These are phyloP conservation scores for Boletus coccyginus DNA, from an alignment of 768 basidiomycete genomes.

Conservation along the genomic window DNA sequence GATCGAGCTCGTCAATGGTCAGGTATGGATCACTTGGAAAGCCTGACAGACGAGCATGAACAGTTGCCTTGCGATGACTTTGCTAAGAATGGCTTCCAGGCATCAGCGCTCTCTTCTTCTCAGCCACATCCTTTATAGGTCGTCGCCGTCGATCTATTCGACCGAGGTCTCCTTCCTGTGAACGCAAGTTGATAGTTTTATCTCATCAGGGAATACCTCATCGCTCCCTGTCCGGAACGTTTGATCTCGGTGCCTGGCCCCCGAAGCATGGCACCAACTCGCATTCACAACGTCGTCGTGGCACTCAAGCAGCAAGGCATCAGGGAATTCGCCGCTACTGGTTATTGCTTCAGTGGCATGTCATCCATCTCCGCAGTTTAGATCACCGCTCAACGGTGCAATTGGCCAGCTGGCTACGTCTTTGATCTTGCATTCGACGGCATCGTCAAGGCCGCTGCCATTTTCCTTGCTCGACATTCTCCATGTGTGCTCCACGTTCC, in stretches of 20 bases:
- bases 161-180: slow-evolving; percentile 33
- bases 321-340: slow-evolving; percentile 50
- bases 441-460: slow-evolving; percentile 45
- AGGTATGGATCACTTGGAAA: neutral
- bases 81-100: slow-evolving; percentile 3
- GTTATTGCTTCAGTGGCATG: slow-evolving; percentile 63
- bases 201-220: neutral
- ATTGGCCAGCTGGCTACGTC: slow-evolving; percentile 47
- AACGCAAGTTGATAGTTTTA: slow-evolving; percentile 5
- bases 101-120: neutral
- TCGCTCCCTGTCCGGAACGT: slow-evolving; percentile 15
- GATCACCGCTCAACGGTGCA: neutral
- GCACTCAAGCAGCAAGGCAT: slow-evolving; percentile 59
- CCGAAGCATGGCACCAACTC: slow-evolving; percentile 37
- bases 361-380: neutral
- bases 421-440: slow-evolving; percentile 64
- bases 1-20: neutral
- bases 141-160: slow-evolving; percentile 30
- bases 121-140: neutral
- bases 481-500: neutral
- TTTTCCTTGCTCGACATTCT: slow-evolving; percentile 53
- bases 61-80: neutral
- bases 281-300: slow-evolving; percentile 48
- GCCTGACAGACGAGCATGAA: neutral
- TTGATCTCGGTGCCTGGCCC: slow-evolving; percentile 45